A percentile compares a stretch with the other conserved stretches of the same genome.
These are phyloP conservation scores for Saitozyma sp. DNA, from an alignment of 768 basidiomycete species.

Conservation along the genomic window DNA sequence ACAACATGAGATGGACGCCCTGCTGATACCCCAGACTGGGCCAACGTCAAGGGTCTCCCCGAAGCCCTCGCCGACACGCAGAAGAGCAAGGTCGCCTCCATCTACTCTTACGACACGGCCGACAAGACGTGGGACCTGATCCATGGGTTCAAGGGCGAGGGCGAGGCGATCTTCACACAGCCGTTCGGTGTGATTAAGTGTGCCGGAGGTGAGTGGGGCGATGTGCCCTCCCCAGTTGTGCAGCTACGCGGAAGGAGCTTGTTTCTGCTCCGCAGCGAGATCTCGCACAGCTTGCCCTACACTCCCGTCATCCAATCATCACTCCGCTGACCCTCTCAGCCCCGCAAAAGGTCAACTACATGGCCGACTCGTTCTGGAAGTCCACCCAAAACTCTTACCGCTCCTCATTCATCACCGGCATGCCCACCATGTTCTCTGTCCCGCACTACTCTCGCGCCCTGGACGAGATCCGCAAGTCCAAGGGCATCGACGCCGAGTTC, in stretches of 20 bases:
- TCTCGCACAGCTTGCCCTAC: too few relatives aligned
- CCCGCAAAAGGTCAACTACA: conserved; percentile 47
- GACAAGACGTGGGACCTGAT: conserved; percentile 88
- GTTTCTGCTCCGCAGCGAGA: too few relatives aligned
- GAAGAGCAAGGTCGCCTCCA: conserved; percentile 78
- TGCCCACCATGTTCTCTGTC: conserved; percentile 94
- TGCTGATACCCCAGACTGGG: conserved; percentile 59
- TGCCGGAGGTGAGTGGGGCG: conserved; percentile 56
- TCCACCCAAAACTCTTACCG: conserved; percentile 55
- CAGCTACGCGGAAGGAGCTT: too few relatives aligned
- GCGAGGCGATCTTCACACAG: conserved; percentile 86
- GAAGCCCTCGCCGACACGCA: conserved; percentile 71
- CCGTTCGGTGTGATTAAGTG: conserved; percentile 92
- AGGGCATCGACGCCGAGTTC: conserved; percentile 79
- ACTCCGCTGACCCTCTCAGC: conserved; percentile 10
- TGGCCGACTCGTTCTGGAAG: conserved; percentile 66
- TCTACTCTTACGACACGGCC: conserved; percentile 85
- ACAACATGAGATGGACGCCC: neutral
- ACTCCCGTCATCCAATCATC: neutral
- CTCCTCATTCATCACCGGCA: conserved; percentile 79
- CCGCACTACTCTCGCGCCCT: conserved; percentile 93
- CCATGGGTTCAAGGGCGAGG: conserved; percentile 70
- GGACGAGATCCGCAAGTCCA: conserved; percentile 70
- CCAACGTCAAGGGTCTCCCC: conserved; percentile 68
- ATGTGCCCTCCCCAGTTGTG: too few relatives aligned